phyloP scores from a whole-genome alignment of 140 eudicot genomes.

The Flaveria floridana region DNA sequence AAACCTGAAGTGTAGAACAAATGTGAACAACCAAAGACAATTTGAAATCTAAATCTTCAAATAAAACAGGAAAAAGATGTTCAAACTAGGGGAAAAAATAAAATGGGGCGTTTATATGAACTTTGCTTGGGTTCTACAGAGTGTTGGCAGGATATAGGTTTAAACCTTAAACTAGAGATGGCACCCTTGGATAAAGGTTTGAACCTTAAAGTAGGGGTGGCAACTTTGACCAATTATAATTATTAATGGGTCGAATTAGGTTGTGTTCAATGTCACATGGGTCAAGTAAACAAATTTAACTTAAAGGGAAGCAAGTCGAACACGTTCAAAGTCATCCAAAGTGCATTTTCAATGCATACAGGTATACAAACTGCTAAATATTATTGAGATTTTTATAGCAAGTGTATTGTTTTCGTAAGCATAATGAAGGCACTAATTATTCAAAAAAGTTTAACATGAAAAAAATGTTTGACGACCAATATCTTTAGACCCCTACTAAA shows the following conservation, averaged over 20 bases:
- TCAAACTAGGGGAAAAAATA: background rate
- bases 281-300: background rate
- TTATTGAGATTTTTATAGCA: background rate
- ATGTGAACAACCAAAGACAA: background rate
- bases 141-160: background rate
- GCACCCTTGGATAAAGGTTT: background rate
- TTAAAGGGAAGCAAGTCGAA: background rate
- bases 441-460: background rate
- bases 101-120: background rate
- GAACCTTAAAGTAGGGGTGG: background rate
- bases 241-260: background rate
- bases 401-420: background rate
- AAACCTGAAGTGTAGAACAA: constrained; percentile 47
- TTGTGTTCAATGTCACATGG: background rate
- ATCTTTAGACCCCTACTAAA: background rate
- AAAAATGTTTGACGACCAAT: background rate
- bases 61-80: background rate
- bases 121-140: background rate
- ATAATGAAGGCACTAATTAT: background rate
- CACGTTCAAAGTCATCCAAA: background rate
- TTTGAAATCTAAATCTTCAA: background rate
- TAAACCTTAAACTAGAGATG: background rate
- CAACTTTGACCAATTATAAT: background rate
- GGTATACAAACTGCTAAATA: background rate
- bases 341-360: background rate